Conservation (phyloP, 257 asterid species). For the Knoxia roxburghii region DNA sequence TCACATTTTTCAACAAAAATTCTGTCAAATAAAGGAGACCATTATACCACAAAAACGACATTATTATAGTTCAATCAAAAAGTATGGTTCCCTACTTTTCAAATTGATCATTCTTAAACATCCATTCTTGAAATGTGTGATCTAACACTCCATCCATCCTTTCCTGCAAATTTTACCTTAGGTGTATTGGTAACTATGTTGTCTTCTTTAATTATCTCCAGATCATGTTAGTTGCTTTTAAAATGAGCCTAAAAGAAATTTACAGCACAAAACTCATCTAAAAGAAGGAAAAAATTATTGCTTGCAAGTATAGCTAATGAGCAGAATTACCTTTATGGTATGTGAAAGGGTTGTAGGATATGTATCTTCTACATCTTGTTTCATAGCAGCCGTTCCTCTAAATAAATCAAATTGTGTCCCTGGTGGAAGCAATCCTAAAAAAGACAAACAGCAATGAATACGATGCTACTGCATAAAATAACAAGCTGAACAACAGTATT, state of each 20-base stretch:
- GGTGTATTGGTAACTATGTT: not conserved
- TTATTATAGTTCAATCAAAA: not conserved
- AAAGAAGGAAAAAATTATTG: slow-evolving; percentile 6
- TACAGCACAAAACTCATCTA: slow-evolving; percentile 6
- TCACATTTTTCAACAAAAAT: not conserved
- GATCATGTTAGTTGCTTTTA: not conserved
- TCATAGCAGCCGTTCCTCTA: slow-evolving; percentile 98
- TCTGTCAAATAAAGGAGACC: not conserved
- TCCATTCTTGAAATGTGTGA: not conserved
- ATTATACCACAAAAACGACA: not conserved
- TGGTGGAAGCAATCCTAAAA: slow-evolving; percentile 89
- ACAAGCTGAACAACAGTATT: not conserved
- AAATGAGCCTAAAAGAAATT: not conserved
- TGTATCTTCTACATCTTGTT: slow-evolving; percentile 94
- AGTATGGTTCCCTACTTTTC: not conserved
- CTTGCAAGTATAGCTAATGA: slow-evolving; percentile 1
- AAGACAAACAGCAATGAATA: slow-evolving; percentile 3
- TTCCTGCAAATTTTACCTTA: not conserved
- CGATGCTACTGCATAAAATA: not conserved
- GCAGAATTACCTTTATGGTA: slow-evolving; percentile 61
- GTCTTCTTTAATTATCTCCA: not conserved
- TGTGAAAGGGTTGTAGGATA: slow-evolving; percentile 85
- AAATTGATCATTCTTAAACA: not conserved
- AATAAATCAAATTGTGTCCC: slow-evolving; percentile 96
- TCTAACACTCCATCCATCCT: not conserved